A percentile compares a stretch with the other conserved stretches of the same genome.
Evolutionary conservation across 768 basidiomycete species (phyloP).

Genomic region (Sistotremastrum niveocremeum): DNA sequence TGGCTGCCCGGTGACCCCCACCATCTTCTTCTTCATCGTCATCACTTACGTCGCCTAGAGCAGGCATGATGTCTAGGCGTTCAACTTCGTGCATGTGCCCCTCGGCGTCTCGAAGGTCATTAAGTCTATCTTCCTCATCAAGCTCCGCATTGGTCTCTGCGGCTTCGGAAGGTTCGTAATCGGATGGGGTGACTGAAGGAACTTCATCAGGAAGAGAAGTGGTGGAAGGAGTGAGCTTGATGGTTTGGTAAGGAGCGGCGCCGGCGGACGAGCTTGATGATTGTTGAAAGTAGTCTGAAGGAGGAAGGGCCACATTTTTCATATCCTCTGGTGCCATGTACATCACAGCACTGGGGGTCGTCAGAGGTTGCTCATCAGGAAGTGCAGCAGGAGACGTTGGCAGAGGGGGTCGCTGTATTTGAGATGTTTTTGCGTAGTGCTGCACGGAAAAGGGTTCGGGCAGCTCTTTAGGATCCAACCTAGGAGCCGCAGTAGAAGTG

Average conservation of each 20-base stretch:
- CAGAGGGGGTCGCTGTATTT: slow-evolving; percentile 11
- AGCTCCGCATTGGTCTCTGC: neutral
- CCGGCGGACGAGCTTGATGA: neutral
- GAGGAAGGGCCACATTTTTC: slow-evolving; percentile 9
- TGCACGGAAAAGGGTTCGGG: no score
- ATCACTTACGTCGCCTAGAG: slow-evolving; percentile 6
- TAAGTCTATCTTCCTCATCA: slow-evolving; percentile 5
- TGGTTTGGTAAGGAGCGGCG: neutral
- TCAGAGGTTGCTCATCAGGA: slow-evolving; percentile 14
- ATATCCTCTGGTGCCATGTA: slow-evolving; percentile 28
- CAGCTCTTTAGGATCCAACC: no score
- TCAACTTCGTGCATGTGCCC: slow-evolving; percentile 6
- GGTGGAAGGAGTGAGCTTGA: neutral
- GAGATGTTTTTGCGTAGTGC: no score
- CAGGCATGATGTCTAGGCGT: slow-evolving; percentile 2
- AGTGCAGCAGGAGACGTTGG: slow-evolving; percentile 11
- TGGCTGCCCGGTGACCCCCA: slow-evolving; percentile 10
- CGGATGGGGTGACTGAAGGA: no score
- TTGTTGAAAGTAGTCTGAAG: slow-evolving; percentile 10
- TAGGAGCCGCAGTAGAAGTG: no score
- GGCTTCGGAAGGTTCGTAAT: neutral
- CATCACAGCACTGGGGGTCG: slow-evolving; percentile 22
- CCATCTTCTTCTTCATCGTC: slow-evolving; percentile 11
- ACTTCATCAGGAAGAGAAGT: neutral
- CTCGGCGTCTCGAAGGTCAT: slow-evolving; percentile 10